phyloP scores from a whole-genome alignment of 2,329 filamentous ascomycete species.

The Aspergillus novoparasiticus region DNA sequence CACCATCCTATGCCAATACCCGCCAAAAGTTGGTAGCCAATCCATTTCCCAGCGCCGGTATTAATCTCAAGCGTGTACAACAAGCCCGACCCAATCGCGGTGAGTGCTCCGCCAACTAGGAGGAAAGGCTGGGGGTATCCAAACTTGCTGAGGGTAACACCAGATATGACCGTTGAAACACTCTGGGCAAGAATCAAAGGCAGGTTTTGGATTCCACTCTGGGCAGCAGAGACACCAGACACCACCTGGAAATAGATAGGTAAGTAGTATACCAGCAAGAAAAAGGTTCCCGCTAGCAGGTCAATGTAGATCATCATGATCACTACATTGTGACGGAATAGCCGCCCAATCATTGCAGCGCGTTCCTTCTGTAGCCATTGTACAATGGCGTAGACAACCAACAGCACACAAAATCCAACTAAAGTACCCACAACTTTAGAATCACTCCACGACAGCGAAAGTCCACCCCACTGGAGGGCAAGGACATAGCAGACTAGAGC shows the following conservation, averaged over 20 bases:
- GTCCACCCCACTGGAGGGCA: conserved; percentile 49
- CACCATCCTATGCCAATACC: conserved; percentile 19
- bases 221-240: conserved; percentile 20
- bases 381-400: conserved; percentile 23
- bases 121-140: conserved; percentile 32
- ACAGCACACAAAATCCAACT: conserved; percentile 47
- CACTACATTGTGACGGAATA: background rate
- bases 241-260: conserved; percentile 52
- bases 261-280: conserved; percentile 48
- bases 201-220: conserved; percentile 46
- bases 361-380: background rate
- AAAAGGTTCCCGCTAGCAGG: conserved; percentile 25
- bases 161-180: conserved; percentile 31
- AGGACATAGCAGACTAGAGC: conserved; percentile 44
- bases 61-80: conserved; percentile 37
- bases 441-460: conserved; percentile 35
- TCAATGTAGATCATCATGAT: background rate
- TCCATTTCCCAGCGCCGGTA: conserved; percentile 34
- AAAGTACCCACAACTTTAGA: conserved; percentile 14
- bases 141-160: conserved; percentile 27
- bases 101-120: conserved; percentile 26
- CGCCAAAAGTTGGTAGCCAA: conserved; percentile 38
- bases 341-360: background rate
- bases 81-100: conserved; percentile 32
- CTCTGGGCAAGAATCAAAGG: conserved; percentile 41